Evolutionary conservation across 768 basidiomycete species (phyloP), one percentile per base, ranked within the genome.

Genomic region (Kondoa subrosea): DNA sequence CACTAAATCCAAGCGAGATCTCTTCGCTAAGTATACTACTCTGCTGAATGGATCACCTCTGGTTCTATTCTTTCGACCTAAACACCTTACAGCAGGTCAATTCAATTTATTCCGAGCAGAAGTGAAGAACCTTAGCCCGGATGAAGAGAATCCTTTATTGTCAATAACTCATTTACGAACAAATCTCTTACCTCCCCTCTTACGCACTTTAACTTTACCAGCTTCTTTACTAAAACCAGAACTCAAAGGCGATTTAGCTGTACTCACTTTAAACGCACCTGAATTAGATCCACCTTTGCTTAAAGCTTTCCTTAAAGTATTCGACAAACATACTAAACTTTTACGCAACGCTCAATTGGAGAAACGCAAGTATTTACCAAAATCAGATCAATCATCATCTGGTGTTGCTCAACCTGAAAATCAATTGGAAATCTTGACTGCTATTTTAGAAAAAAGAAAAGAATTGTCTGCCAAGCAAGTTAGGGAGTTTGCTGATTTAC

Each of bases 161-260:
- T 3, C 50, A 25, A 50, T 60, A 30, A 57, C 60, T 14, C 58
- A 40, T 56, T 57, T 69, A 26, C 17, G 64, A 34, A 29, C 69
- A 4, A 65, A 65, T 56, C 69, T 69, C 56, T 30, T 69, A 12
- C 69, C 69, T 21, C 69, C 69, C 8, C 29, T 57, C 25, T 63
- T 69, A 25, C 4, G 32, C n/a, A 25, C 57, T 25, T 25, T 69
- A 25, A 27, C 30, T 1, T 27, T 69, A 26, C 57, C 65, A 26
- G 31, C 67, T 4, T 17, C n/a, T 34, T 16, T 50, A 12, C 21
- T 69, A 3, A 15, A 60, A 3, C 4, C 26, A 2, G 50, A 69
- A 21, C 56, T 66, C 21, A 34, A 57, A 34, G 33, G 57, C 8
- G 8, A 50, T 21, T 59, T 57, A 26, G 64, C 40, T 26, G 50